These are phyloP conservation scores for Fraxinus albicans DNA, from an alignment of 305 asterid species.

Conservation along the genomic window DNA sequence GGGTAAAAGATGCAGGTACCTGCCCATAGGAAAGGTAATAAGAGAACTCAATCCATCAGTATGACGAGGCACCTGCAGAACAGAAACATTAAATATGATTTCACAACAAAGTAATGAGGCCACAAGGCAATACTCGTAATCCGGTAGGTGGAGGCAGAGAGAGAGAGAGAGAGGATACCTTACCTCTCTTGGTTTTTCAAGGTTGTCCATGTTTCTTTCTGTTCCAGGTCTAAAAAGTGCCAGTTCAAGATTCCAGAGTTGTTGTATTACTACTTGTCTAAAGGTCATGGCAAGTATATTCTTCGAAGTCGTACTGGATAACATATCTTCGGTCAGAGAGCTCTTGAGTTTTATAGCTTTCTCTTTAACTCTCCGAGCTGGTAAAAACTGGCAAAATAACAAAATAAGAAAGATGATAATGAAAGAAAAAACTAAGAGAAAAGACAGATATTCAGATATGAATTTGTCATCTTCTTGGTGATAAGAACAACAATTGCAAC, in stretches of 20 bases:
- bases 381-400: slow-evolving; percentile 61
- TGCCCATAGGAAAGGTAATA: slow-evolving; percentile 82
- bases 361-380: slow-evolving; percentile 76
- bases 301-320: slow-evolving; percentile 44
- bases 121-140: neutral
- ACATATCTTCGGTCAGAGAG: slow-evolving; percentile 48
- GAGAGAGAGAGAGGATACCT: slow-evolving; percentile 18
- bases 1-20: slow-evolving; percentile 72
- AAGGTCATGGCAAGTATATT: slow-evolving; percentile 88
- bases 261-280: slow-evolving; percentile 71
- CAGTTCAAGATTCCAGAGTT: slow-evolving; percentile 77
- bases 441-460: neutral
- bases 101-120: slow-evolving; percentile 31
- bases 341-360: slow-evolving; percentile 61
- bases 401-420: neutral
- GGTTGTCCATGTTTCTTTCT: slow-evolving; percentile 63
- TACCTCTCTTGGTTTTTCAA: slow-evolving; percentile 79
- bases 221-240: slow-evolving; percentile 63
- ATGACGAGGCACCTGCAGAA: slow-evolving; percentile 74
- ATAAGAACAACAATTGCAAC: neutral
- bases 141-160: neutral
- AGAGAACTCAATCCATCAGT: slow-evolving; percentile 71
- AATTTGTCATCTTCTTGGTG: neutral
- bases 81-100: slow-evolving; percentile 53
- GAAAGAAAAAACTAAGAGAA: neutral